Evolutionary conservation across 2,329 filamentous ascomycete genomes (phyloP).

Genomic region (Aspergillus ochraceus): DNA sequence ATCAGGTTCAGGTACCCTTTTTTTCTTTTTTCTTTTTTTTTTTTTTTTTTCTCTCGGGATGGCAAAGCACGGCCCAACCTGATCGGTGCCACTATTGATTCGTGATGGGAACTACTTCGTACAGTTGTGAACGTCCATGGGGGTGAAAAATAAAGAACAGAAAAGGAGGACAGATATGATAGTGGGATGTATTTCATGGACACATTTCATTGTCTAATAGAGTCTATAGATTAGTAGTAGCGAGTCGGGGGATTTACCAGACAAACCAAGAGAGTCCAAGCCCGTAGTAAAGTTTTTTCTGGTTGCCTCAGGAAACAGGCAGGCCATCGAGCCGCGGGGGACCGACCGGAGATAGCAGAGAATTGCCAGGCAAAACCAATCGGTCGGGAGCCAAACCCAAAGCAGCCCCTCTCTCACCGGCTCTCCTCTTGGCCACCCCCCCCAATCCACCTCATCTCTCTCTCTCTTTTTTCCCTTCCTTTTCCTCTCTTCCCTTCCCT

Average conservation of each 20-base stretch:
- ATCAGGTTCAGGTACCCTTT: background rate
- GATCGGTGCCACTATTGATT: background rate
- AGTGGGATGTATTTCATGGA: background rate
- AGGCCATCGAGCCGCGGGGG: constrained; percentile 11
- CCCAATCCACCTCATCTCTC: constrained; percentile 20
- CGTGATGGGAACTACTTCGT: background rate
- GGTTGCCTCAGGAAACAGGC: background rate
- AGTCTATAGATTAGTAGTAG: background rate
- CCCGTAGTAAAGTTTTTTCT: background rate
- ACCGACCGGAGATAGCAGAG: constrained; percentile 25
- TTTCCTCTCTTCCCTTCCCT: constrained; percentile 13
- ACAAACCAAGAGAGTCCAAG: background rate
- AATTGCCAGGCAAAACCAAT: constrained; percentile 10
- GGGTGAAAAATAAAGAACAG: background rate
- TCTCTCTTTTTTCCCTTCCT: constrained; percentile 8
- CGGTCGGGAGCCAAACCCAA: constrained; percentile 5
- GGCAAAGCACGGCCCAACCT: background rate
- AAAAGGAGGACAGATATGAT: background rate
- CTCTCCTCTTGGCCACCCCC: constrained; percentile 23
- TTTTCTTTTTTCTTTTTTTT: background rate
- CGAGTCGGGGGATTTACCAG: background rate
- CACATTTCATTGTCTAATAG: background rate
- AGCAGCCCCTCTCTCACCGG: constrained; percentile 11
- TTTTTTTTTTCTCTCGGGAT: background rate
- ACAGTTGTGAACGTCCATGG: background rate